These are phyloP conservation scores for Eucalyptus sp. DNA, from an alignment of 345 rosid species.

Conservation along the genomic window DNA sequence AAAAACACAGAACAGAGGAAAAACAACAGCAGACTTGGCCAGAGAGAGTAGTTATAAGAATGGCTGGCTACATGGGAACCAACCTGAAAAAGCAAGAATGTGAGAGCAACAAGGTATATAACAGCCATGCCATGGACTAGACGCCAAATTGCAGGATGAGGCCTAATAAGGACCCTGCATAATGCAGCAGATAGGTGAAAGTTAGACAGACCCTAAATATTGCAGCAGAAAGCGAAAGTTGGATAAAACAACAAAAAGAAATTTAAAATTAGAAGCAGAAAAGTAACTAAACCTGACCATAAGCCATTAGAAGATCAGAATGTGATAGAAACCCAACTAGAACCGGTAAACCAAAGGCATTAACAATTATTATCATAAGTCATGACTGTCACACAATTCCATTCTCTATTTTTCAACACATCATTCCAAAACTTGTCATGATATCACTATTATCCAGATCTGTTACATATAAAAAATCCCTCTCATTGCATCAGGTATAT, in stretches of 20 bases:
- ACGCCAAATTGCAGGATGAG: conserved; percentile 98
- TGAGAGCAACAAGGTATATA: conserved; percentile 77
- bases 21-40: neutral
- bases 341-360: neutral
- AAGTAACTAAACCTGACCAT: neutral
- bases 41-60: neutral
- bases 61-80: neutral
- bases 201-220: neutral
- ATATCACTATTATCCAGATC: neutral
- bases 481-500: neutral
- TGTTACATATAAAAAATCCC: neutral
- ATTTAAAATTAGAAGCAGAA: neutral
- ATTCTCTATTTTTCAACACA: neutral
- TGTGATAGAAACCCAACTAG: neutral
- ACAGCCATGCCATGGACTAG: conserved; percentile 99
- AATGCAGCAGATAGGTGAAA: neutral
- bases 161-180: conserved; percentile 81
- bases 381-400: neutral
- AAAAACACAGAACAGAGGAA: neutral
- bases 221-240: neutral
- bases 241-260: neutral
- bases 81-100: conserved; percentile 99
- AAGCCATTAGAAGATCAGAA: neutral
- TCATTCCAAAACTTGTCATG: neutral
- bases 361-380: neutral